Conservation (phyloP, 2,329 filamentous ascomycete species). For the Stemphylium lycopersici region DNA sequence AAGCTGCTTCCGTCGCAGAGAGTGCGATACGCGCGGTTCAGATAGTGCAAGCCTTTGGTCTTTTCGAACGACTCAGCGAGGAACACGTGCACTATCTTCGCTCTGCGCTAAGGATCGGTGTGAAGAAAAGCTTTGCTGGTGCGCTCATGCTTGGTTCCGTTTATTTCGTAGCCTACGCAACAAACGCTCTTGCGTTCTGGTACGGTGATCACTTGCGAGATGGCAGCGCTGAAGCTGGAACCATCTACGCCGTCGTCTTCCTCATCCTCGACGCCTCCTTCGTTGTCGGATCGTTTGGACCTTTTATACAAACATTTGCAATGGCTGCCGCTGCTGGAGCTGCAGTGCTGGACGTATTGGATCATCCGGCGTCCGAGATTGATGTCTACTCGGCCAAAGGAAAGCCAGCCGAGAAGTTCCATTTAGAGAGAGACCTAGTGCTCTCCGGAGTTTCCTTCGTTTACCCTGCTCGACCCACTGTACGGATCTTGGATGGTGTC, state of each 20-base stretch:
- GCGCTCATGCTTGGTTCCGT: conserved; percentile 52
- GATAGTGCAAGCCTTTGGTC: conserved; percentile 57
- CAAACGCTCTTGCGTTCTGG: conserved; percentile 56
- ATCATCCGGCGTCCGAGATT: conserved; percentile 48
- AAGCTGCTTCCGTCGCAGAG: conserved; percentile 53
- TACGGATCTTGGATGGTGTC: conserved; percentile 49
- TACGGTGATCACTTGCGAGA: conserved; percentile 46
- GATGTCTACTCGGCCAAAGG: conserved; percentile 47
- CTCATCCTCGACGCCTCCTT: conserved; percentile 69
- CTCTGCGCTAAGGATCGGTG: conserved; percentile 44
- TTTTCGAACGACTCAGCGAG: conserved; percentile 49
- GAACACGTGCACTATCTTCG: conserved; percentile 46
- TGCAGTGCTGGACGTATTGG: conserved; percentile 53
- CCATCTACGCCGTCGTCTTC: conserved; percentile 68
- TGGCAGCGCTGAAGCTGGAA: conserved; percentile 52
- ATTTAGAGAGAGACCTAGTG: conserved; percentile 40
- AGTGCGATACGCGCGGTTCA: conserved; percentile 55
- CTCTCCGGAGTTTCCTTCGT: conserved; percentile 51
- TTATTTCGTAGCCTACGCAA: conserved; percentile 54
- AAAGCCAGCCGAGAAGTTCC: conserved; percentile 17
- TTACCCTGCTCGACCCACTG: conserved; percentile 53
- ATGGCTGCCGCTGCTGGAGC: conserved; percentile 60
- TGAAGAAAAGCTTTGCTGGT: conserved; percentile 50
- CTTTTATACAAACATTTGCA: conserved; percentile 63
- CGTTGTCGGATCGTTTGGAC: conserved; percentile 67